Evolutionary conservation across 345 rosid genomes (phyloP).

Genomic region (Sapria himalayana): DNA sequence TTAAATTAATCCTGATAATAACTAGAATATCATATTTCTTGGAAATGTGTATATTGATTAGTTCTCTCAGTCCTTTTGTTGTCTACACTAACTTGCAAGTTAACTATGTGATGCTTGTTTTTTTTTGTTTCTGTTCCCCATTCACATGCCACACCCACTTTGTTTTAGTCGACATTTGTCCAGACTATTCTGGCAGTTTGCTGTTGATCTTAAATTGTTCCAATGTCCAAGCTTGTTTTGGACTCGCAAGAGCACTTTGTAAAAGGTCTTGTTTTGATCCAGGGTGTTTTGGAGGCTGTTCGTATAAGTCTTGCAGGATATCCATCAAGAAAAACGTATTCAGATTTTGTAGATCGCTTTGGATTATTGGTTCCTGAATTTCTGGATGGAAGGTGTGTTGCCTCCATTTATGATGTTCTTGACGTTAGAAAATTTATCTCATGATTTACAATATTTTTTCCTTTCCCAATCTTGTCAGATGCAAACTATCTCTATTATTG

Average conservation of each 20-base stretch:
- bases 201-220: neutral
- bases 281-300: slow-evolving; percentile 98
- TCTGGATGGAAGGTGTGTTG: slow-evolving; percentile 49
- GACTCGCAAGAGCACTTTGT: neutral
- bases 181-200: too few relatives aligned
- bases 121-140: too few relatives aligned
- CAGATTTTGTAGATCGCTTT: slow-evolving; percentile 90
- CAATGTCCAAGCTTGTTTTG: neutral
- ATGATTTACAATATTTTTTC: neutral
- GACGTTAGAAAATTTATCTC: neutral
- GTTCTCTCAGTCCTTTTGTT: too few relatives aligned
- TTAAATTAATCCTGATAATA: too few relatives aligned
- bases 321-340: slow-evolving; percentile 69
- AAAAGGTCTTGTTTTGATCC: slow-evolving; percentile 10
- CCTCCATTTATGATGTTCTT: slow-evolving; percentile 5
- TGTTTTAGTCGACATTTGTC: too few relatives aligned
- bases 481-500: too few relatives aligned
- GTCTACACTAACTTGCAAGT: too few relatives aligned
- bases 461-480: neutral
- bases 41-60: too few relatives aligned
- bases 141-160: too few relatives aligned
- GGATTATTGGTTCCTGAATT: slow-evolving; percentile 57
- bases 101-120: too few relatives aligned
- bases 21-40: too few relatives aligned
- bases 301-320: slow-evolving; percentile 96